phyloP scores from a whole-genome alignment of 176 grass and related monocot species.

The Saccharum spontaneum region DNA sequence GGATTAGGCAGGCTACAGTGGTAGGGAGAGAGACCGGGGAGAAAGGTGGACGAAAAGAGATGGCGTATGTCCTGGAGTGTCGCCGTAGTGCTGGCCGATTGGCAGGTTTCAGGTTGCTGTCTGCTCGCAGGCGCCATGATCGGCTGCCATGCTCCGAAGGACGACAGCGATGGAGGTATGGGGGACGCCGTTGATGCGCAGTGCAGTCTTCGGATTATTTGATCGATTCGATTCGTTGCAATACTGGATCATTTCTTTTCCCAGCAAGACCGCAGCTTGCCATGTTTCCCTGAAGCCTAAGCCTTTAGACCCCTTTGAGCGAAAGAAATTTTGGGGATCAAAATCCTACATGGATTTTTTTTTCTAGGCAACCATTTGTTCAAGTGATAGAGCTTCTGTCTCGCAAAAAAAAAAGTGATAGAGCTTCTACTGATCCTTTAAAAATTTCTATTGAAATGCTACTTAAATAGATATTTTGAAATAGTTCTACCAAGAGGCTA shows the following conservation, averaged over 20 bases:
- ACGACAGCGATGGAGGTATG: slow-evolving; percentile 1
- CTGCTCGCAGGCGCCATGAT: slow-evolving; percentile 28
- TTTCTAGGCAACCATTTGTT: neutral
- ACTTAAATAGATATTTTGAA: no score
- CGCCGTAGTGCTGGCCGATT: slow-evolving; percentile 37
- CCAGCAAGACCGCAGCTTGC: neutral
- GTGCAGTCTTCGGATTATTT: neutral
- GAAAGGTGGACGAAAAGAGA: slow-evolving; percentile 35
- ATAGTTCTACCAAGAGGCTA: no score
- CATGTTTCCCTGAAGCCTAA: neutral
- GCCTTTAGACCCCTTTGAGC: no score
- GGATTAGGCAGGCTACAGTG: neutral
- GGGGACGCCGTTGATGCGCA: neutral
- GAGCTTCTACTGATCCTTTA: neutral
- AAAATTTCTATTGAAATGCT: neutral
- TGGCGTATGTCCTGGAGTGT: slow-evolving; percentile 31
- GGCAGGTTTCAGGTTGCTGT: slow-evolving; percentile 52
- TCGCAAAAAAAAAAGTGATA: no score
- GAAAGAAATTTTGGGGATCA: neutral
- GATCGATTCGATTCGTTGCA: neutral
- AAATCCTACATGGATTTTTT: neutral
- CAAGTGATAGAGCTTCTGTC: no score
- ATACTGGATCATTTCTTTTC: neutral
- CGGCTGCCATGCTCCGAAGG: neutral
- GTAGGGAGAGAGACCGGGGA: neutral